Evolutionary conservation across 768 basidiomycete species (phyloP).

Genomic region (Agrocybe pediades): DNA sequence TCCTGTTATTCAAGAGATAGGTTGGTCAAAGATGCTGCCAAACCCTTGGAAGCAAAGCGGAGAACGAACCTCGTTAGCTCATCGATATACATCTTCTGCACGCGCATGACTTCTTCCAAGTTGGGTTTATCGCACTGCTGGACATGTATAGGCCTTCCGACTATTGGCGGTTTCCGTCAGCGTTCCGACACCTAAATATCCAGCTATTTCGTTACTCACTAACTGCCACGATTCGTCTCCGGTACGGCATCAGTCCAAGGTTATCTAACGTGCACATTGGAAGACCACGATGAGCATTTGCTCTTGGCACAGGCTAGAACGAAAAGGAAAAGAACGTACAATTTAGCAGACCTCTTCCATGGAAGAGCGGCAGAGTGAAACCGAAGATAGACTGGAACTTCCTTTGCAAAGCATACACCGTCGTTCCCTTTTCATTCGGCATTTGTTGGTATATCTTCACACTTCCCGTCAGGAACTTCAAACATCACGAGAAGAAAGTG

Average conservation of each 20-base stretch:
- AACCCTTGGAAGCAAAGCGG: not conserved
- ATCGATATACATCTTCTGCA: conserved; percentile 87
- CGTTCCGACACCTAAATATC: not conserved
- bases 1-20: conserved; percentile 45
- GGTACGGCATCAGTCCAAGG: conserved; percentile 93
- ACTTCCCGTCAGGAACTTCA: too few species aligned
- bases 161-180: conserved; percentile 37
- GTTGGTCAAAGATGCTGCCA: not conserved
- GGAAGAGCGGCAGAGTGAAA: conserved; percentile 97
- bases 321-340: conserved; percentile 50
- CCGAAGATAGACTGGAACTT: conserved; percentile 92
- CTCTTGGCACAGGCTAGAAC: not conserved
- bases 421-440: conserved; percentile 93
- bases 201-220: conserved; percentile 61
- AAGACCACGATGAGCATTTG: not conserved
- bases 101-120: conserved; percentile 74
- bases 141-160: conserved; percentile 87
- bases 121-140: conserved; percentile 77
- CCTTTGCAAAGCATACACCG: conserved; percentile 83
- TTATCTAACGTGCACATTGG: conserved; percentile 64
- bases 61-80: conserved; percentile 80
- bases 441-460: conserved; percentile 98
- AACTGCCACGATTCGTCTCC: conserved; percentile 93
- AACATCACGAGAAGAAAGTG: not conserved
- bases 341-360: conserved; percentile 92